phyloP scores from a whole-genome alignment of 768 basidiomycete genomes.

The Tricholoma furcatifolium region DNA sequence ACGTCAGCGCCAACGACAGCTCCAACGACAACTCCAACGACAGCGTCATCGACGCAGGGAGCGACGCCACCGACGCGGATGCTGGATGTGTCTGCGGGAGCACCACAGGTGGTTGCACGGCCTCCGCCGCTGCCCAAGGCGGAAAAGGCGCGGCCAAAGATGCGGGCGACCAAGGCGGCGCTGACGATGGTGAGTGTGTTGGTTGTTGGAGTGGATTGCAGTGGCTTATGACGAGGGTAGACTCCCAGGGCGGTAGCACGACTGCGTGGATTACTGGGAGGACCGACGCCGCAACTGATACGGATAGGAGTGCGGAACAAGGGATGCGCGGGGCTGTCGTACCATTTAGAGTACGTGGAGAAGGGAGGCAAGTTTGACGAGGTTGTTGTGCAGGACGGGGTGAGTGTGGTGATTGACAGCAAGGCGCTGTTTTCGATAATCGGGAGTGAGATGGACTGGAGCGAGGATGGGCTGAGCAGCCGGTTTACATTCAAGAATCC shows the following conservation, averaged over 20 bases:
- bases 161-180: constrained; percentile 75
- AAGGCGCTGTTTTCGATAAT: constrained; percentile 98
- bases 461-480: constrained; percentile 85
- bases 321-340: constrained; percentile 87
- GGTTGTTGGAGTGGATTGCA: constrained; percentile 1
- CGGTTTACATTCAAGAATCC: constrained; percentile 88
- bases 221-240: constrained; percentile 37
- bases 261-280: constrained; percentile 68
- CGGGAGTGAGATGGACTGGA: constrained; percentile 99
- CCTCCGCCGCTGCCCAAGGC: constrained; percentile 69
- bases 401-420: constrained; percentile 90
- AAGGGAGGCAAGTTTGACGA: constrained; percentile 91
- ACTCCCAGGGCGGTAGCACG: constrained; percentile 76
- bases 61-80: constrained; percentile 40
- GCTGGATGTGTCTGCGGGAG: constrained; percentile 57
- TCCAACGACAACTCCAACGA: constrained; percentile 1
- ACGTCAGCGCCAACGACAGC: not conserved
- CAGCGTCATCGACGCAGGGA: not conserved
- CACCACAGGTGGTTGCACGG: constrained; percentile 70
- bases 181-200: constrained; percentile 63
- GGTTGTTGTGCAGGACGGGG: constrained; percentile 93
- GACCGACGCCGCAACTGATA: constrained; percentile 87
- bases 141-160: constrained; percentile 60
- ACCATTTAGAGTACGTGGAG: constrained; percentile 95
- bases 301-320: constrained; percentile 96